Evolutionary conservation across 2,329 filamentous ascomycete genomes (phyloP).

Genomic region (Niveomyces coronatus): DNA sequence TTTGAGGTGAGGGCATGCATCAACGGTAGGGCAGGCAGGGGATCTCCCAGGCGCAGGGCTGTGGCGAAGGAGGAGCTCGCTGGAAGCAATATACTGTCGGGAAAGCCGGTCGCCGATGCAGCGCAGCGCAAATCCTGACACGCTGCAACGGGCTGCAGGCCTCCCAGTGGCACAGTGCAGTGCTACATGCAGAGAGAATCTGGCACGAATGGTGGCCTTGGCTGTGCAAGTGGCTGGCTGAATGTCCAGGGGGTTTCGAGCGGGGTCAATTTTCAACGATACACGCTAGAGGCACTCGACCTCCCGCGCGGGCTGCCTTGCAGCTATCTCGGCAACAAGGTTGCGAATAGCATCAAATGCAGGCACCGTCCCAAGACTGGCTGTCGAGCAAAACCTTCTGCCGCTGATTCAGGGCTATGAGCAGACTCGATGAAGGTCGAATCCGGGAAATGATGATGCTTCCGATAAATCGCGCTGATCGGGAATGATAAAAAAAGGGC

Average conservation of each 20-base stretch:
- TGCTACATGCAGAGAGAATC: not conserved
- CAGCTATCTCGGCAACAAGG: slow-evolving; percentile 4
- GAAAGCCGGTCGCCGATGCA: not conserved
- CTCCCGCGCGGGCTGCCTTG: not conserved
- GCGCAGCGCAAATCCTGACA: not conserved
- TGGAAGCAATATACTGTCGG: no score
- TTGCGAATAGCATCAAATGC: not conserved
- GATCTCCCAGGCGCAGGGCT: no score
- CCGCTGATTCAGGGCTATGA: no score
- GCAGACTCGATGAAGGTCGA: no score
- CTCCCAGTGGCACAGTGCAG: not conserved
- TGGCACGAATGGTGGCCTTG: slow-evolving; percentile 24
- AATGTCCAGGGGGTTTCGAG: slow-evolving; percentile 40
- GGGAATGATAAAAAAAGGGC: slow-evolving; percentile 23
- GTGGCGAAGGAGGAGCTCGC: no score
- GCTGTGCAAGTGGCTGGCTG: slow-evolving; percentile 38
- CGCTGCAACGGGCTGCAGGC: not conserved
- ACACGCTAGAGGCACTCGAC: slow-evolving; percentile 2
- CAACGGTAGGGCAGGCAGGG: no score
- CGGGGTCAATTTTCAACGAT: slow-evolving; percentile 4
- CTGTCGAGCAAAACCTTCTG: no score
- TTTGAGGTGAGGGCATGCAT: no score
- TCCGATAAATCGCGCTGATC: slow-evolving; percentile 19
- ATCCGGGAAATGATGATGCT: slow-evolving; percentile 38
- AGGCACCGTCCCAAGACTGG: not conserved